phyloP scores from a whole-genome alignment of 106 monocot species.

The Phalaenopsis equestris region DNA sequence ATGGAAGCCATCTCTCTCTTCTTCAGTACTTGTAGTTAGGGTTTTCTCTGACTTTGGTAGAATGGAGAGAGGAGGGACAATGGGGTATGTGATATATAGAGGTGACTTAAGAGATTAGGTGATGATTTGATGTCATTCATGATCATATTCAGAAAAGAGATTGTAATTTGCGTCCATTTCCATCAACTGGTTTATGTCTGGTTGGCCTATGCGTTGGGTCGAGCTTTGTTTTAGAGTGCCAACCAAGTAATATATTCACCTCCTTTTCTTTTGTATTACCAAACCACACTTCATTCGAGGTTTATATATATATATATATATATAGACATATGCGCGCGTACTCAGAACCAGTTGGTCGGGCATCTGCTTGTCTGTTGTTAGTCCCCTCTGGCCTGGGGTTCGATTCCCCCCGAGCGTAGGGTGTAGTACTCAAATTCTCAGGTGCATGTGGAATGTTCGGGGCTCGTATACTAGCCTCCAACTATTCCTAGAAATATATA shows the following conservation, averaged over 20 bases:
- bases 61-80: neutral
- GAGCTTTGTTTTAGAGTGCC: slow-evolving; percentile 32
- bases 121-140: slow-evolving; percentile 5
- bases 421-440: too few relatives aligned
- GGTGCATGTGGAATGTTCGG: too few relatives aligned
- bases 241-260: slow-evolving; percentile 21
- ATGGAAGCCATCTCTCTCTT: neutral
- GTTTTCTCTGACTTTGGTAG: neutral
- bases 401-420: too few relatives aligned
- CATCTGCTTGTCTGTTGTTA: too few relatives aligned
- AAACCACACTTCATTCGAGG: neutral
- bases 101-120: slow-evolving; percentile 12
- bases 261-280: neutral
- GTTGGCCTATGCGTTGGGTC: slow-evolving; percentile 16
- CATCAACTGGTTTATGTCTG: neutral
- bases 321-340: too few relatives aligned
- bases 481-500: too few relatives aligned
- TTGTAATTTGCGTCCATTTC: neutral
- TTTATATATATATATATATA: too few relatives aligned
- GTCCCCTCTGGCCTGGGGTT: too few relatives aligned
- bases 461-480: too few relatives aligned
- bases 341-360: too few relatives aligned
- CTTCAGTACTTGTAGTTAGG: neutral
- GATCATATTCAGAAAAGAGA: neutral
- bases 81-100: slow-evolving; percentile 6